These are phyloP conservation scores for Saccharata proteae DNA, from an alignment of 2,329 filamentous ascomycete genomes.

Conservation along the genomic window DNA sequence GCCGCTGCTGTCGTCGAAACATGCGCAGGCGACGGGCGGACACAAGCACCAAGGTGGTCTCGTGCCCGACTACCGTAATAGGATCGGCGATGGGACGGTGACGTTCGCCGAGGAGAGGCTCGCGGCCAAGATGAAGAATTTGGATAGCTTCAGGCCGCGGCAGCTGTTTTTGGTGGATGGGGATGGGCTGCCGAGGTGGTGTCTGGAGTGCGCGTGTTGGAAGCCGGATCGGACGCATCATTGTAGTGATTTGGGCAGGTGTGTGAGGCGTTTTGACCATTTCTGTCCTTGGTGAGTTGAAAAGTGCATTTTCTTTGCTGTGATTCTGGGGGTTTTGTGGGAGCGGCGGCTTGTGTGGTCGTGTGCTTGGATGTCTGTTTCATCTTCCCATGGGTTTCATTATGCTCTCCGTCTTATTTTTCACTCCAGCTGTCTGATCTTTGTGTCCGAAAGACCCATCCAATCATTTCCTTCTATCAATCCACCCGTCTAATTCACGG, in stretches of 20 bases:
- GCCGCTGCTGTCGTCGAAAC: no score
- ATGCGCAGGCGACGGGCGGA: no score
- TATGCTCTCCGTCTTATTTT: no score
- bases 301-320: conserved; percentile 15
- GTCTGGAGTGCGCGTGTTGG: conserved; percentile 70
- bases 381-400: no score
- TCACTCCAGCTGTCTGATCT: neutral
- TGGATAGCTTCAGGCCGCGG: conserved; percentile 55
- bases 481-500: neutral
- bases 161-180: conserved; percentile 74
- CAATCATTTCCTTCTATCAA: neutral
- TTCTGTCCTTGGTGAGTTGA: conserved; percentile 87
- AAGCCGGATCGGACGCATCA: conserved; percentile 85
- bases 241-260: conserved; percentile 68
- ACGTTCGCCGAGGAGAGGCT: conserved; percentile 4
- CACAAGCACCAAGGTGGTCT: no score
- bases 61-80: no score
- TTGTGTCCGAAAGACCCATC: conserved; percentile 1
- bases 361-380: no score
- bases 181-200: conserved; percentile 80
- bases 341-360: no score
- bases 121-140: conserved; percentile 2
- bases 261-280: conserved; percentile 85
- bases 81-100: no score
- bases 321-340: conserved; percentile 1